These are phyloP conservation scores for Macrolepiota dolichaula DNA, from an alignment of 768 basidiomycete species.

Conservation along the genomic window DNA sequence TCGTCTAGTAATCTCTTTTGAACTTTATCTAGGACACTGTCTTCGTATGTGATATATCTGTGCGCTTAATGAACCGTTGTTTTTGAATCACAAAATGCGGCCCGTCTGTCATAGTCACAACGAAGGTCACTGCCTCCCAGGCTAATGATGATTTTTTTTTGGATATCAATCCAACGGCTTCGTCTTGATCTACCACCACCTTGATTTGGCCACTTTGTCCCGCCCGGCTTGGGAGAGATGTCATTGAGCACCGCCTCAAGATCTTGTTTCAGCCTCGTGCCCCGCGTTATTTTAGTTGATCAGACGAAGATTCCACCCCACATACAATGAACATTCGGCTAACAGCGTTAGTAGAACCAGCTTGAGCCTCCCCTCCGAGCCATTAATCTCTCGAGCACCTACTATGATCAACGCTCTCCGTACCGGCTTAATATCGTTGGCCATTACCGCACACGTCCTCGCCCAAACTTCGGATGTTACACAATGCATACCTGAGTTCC, in stretches of 20 bases:
- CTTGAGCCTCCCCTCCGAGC: neutral
- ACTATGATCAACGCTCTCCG: constrained; percentile 12
- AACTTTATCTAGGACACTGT: neutral
- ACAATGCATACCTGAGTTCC: constrained; percentile 29
- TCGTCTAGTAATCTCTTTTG: neutral
- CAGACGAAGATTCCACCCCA: neutral
- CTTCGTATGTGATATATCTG: neutral
- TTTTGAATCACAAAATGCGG: neutral
- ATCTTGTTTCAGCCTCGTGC: neutral
- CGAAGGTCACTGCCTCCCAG: neutral
- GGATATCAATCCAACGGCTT: neutral
- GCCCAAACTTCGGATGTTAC: constrained; percentile 36
- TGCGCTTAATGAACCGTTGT: neutral
- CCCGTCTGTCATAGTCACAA: neutral
- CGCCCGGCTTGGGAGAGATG: neutral
- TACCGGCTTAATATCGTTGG: constrained; percentile 13
- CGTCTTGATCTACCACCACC: neutral
- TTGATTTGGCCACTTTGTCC: neutral
- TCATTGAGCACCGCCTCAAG: neutral
- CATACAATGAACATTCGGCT: neutral
- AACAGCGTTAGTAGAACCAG: neutral
- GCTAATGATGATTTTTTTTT: neutral
- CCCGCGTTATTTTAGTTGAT: neutral
- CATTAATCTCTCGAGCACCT: neutral
- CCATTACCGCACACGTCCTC: constrained; percentile 17